A percentile compares a stretch with the other conserved stretches of the same genome.
These are phyloP conservation scores for Wickerhamomyces alni DNA, from an alignment of 805 yeast species.

Conservation along the genomic window DNA sequence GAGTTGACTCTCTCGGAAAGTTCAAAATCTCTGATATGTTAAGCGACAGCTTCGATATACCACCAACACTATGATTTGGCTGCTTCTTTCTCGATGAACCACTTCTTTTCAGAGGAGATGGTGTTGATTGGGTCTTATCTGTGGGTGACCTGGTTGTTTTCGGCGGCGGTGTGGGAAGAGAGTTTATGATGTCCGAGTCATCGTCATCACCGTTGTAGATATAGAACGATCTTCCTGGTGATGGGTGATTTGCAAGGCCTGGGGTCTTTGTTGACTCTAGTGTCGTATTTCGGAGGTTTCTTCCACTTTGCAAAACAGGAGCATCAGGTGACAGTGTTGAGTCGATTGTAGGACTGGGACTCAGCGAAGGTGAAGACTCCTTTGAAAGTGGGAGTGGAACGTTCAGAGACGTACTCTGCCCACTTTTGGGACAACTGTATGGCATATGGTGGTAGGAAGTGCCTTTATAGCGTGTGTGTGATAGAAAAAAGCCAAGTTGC, in stretches of 20 bases:
- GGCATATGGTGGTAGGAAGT: slow-evolving; percentile 14
- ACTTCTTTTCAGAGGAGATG: background rate
- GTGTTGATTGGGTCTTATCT: background rate
- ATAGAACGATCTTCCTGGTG: slow-evolving; percentile 7
- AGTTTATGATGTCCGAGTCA: background rate
- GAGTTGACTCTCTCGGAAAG: slow-evolving; percentile 76
- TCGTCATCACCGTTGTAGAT: slow-evolving; percentile 19
- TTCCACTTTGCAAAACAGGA: no score
- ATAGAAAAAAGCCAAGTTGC: no score
- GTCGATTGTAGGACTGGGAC: background rate
- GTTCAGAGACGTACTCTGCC: slow-evolving; percentile 11
- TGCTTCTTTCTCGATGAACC: background rate
- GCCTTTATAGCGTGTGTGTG: no score
- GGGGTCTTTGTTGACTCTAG: no score
- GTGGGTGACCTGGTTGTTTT: background rate
- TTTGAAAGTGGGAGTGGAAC: slow-evolving; percentile 4
- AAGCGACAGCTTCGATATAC: slow-evolving; percentile 24
- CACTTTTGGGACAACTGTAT: slow-evolving; percentile 23
- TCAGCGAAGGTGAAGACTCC: background rate
- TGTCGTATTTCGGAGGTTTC: no score
- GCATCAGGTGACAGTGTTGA: slow-evolving; percentile 1
- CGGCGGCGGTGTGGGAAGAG: background rate
- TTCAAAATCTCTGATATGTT: slow-evolving; percentile 41
- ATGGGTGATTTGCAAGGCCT: background rate
- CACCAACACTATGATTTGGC: slow-evolving; percentile 9